Evolutionary conservation across 2,329 filamentous ascomycete genomes (phyloP).

Genomic region (Colletotrichum lini): DNA sequence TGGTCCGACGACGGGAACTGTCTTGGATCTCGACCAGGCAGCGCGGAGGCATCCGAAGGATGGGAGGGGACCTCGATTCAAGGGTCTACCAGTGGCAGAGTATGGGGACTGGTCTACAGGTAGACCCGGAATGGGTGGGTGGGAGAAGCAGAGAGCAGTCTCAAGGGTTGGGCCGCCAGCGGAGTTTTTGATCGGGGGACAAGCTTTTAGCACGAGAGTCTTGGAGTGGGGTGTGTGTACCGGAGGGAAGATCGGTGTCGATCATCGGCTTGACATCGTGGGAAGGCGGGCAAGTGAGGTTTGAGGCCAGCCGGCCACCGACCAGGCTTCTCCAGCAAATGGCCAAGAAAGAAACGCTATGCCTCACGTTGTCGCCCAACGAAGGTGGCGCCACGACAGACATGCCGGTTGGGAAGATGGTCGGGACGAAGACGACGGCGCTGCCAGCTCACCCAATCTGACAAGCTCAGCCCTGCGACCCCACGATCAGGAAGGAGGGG

Average conservation of each 20-base stretch:
- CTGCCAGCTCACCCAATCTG: constrained; percentile 44
- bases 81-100: not conserved
- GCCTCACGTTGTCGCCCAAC: constrained; percentile 12
- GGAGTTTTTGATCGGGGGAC: constrained; percentile 1
- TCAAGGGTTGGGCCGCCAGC: constrained; percentile 20
- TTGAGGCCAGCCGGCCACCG: constrained; percentile 22
- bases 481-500: constrained; percentile 36
- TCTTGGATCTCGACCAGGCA: constrained; percentile 32
- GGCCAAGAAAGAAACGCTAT: no score
- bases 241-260: constrained; percentile 12
- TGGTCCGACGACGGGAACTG: not conserved
- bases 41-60: constrained; percentile 7
- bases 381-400: not conserved
- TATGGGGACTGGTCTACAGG: constrained; percentile 2
- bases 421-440: constrained; percentile 31
- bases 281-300: constrained; percentile 14
- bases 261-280: constrained; percentile 32
- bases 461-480: constrained; percentile 44
- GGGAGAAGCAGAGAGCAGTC: not conserved
- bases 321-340: no score
- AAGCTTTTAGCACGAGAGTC: constrained; percentile 3
- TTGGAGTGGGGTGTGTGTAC: not conserved
- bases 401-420: constrained; percentile 18
- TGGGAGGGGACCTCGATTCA: constrained; percentile 6
- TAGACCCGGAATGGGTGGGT: constrained; percentile 7